Evolutionary conservation across 2,329 filamentous ascomycete genomes (phyloP).

Genomic region (Zasmidium angulare): DNA sequence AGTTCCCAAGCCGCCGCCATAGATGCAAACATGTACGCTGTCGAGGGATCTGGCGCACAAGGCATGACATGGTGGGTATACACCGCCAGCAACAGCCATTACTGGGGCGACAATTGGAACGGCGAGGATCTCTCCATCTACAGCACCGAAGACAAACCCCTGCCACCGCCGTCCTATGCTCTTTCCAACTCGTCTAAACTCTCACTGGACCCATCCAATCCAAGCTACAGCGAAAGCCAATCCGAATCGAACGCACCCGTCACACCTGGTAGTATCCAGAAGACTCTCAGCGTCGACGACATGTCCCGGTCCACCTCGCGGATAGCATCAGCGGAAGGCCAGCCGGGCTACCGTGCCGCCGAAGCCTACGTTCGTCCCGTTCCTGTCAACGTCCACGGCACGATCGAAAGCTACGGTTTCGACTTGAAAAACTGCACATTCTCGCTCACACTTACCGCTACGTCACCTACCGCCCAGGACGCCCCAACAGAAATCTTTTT

Average conservation of each 20-base stretch:
- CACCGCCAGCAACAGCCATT: constrained; percentile 76
- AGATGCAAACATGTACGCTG: constrained; percentile 92
- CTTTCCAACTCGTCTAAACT: constrained; percentile 49
- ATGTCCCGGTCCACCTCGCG: constrained; percentile 36
- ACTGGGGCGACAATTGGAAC: constrained; percentile 93
- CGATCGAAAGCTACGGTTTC: constrained; percentile 71
- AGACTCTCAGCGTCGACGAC: constrained; percentile 62
- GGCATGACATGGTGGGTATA: constrained; percentile 93
- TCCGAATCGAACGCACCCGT: constrained; percentile 57
- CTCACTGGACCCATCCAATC: constrained; percentile 50
- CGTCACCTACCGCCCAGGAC: constrained; percentile 60
- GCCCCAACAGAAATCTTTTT: constrained; percentile 80
- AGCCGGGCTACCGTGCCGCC: constrained; percentile 74
- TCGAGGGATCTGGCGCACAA: constrained; percentile 79
- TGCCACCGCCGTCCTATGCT: constrained; percentile 47
- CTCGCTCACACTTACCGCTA: constrained; percentile 66
- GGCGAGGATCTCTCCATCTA: constrained; percentile 93
- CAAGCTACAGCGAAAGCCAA: constrained; percentile 56
- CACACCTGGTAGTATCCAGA: constrained; percentile 73
- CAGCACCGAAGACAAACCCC: constrained; percentile 74
- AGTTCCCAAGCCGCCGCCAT: constrained; percentile 87
- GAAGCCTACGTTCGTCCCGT: constrained; percentile 90
- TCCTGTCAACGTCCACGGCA: constrained; percentile 72
- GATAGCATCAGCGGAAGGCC: constrained; percentile 2
- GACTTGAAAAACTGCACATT: constrained; percentile 79